These are phyloP conservation scores for Nitzschia sp. DNA, from an alignment of 108 stramenopile genomes.

Conservation along the genomic window DNA sequence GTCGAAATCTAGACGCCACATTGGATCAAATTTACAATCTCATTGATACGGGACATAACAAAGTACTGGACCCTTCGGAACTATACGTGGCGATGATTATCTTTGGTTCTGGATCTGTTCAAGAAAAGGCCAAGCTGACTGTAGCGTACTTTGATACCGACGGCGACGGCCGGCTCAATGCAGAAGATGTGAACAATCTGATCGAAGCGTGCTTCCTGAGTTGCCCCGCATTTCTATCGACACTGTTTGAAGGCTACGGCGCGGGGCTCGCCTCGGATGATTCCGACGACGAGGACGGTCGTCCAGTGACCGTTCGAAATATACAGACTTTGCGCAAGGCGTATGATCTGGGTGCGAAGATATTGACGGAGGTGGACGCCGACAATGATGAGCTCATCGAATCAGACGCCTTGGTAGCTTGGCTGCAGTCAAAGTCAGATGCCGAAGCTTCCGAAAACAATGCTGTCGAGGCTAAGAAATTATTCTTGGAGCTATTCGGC, in stretches of 20 bases:
- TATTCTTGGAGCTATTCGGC: not conserved
- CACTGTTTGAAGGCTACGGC: not conserved
- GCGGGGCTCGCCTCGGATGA: not conserved
- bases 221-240: not conserved
- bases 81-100: not conserved
- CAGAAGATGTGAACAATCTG: not conserved
- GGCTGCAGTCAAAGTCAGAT: not conserved
- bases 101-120: not conserved
- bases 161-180: not conserved
- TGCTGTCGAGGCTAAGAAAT: not conserved
- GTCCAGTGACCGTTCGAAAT: not conserved
- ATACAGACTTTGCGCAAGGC: not conserved
- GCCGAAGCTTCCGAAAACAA: not conserved
- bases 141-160: not conserved
- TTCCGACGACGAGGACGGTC: not conserved
- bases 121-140: not conserved
- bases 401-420: not conserved
- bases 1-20: not conserved
- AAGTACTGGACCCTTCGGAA: not conserved
- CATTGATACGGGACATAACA: not conserved
- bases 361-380: not conserved
- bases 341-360: not conserved
- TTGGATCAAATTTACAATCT: not conserved
- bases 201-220: not conserved
- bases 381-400: not conserved